Base-by-base conservation (phyloP, 2,329 filamentous ascomycete genomes). In the Knufia petricola region DNA sequence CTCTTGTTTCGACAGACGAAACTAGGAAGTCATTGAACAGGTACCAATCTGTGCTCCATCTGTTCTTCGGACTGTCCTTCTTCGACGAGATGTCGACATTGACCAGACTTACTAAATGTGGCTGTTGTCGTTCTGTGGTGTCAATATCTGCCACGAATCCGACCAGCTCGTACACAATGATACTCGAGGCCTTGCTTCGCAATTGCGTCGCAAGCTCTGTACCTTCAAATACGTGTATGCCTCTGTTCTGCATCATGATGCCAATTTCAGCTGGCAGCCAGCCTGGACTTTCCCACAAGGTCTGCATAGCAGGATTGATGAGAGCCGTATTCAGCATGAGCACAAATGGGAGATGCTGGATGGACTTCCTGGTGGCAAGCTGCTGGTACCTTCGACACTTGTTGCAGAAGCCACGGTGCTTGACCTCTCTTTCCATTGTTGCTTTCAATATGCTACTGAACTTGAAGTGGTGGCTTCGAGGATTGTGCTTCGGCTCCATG, bases 21-120 rank as follows among this genome's bases (percentile, higher is more conserved):
- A 98, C 94, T 30, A 95, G 69, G 60, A 98, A 98, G 66, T 98
- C 92, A 59, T 98, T 98, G 70, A 98, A 95, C 1, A 98, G 69
- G 66, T 96, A 87, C 94, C 94, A 98, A 40, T 58, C 56, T 2
- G 71, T 71, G 24, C 55, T 56, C 10, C 55, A 49, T 58, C 84
- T 82, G 59, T 79, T 83, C 54, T 80, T 75, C 2, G 70, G 71
- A 8, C 37, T 72, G 0, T 85, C 79, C 45, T 87, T 80, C 10
- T 78, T 77, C 20, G 63, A 61, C 8, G 65, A 71, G 3, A 70
- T 62, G 37, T 66, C 71, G 78, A 87, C 85, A 63, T 98, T 94
- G 57, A 95, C 81, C 64, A 94, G 84, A 9, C 88, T 87, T 6
- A 96, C 88, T 19, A 98, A 73, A 66, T 98, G 92, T 0, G 88